These are phyloP conservation scores for Kazachstania kunashirensis DNA, from an alignment of 805 yeast species.

Conservation along the genomic window DNA sequence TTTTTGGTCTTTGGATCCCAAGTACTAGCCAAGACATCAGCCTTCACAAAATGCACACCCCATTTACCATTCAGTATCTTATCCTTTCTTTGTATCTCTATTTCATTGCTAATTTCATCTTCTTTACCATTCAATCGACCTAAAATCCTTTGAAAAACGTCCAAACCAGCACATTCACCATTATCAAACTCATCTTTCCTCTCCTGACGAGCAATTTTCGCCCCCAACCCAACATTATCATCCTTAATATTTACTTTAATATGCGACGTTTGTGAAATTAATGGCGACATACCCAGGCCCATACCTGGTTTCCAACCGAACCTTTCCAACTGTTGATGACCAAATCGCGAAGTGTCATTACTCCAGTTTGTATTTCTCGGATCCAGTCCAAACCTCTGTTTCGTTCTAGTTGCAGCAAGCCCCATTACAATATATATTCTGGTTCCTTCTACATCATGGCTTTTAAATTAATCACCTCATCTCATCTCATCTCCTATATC, in stretches of 20 bases:
- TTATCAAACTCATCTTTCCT: slow-evolving; percentile 61
- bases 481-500: not conserved
- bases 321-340: slow-evolving; percentile 72
- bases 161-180: slow-evolving; percentile 84
- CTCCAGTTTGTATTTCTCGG: slow-evolving; percentile 96
- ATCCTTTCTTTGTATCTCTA: slow-evolving; percentile 59
- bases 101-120: slow-evolving; percentile 49
- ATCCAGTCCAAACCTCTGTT: slow-evolving; percentile 81
- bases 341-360: slow-evolving; percentile 72
- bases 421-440: slow-evolving; percentile 42
- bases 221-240: slow-evolving; percentile 84
- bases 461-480: not conserved
- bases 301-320: slow-evolving; percentile 90
- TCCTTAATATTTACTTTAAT: slow-evolving; percentile 75
- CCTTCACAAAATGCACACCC: slow-evolving; percentile 82
- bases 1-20: slow-evolving; percentile 56
- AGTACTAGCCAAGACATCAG: slow-evolving; percentile 74
- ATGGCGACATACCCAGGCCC: slow-evolving; percentile 58
- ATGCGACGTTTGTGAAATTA: slow-evolving; percentile 57
- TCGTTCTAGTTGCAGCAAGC: slow-evolving; percentile 67
- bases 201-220: slow-evolving; percentile 50
- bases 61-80: slow-evolving; percentile 73
- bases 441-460: not conserved
- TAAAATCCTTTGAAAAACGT: slow-evolving; percentile 81
- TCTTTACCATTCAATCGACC: slow-evolving; percentile 87